These are phyloP conservation scores for Lachnellula cervina DNA, from an alignment of 2,329 filamentous ascomycete genomes.

Conservation along the genomic window DNA sequence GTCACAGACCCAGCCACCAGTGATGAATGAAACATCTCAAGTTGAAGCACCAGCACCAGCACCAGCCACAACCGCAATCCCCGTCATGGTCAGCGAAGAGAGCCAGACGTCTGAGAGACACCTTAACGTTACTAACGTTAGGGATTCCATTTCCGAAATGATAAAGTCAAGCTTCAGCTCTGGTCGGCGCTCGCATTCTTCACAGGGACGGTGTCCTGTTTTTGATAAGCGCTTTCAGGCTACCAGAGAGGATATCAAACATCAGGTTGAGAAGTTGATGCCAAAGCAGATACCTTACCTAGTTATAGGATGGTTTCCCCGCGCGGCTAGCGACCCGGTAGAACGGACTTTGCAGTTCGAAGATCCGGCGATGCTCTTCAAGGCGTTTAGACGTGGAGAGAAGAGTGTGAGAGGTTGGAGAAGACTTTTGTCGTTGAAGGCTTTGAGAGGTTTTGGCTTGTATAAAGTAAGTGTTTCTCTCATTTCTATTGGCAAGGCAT, in stretches of 20 bases:
- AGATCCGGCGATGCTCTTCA: constrained; percentile 10
- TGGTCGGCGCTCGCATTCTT: constrained; percentile 6
- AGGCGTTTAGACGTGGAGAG: constrained; percentile 14
- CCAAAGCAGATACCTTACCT: constrained; percentile 15
- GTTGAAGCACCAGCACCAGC: background rate
- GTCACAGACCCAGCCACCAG: background rate
- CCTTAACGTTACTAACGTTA: constrained; percentile 3
- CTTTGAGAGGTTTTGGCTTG: constrained; percentile 17
- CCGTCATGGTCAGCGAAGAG: background rate
- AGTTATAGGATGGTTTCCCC: constrained; percentile 20
- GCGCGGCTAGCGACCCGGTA: constrained; percentile 13
- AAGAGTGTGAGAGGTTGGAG: constrained; percentile 7
- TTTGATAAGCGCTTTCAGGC: constrained; percentile 14
- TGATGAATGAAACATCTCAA: constrained; percentile 6
- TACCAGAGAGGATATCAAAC: constrained; percentile 17
- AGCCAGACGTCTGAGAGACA: constrained; percentile 7
- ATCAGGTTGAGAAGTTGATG: constrained; percentile 18
- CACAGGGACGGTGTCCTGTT: constrained; percentile 9
- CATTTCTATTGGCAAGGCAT: background rate
- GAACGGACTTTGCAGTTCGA: constrained; percentile 18
- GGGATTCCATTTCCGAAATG: background rate
- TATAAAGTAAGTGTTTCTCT: constrained; percentile 13
- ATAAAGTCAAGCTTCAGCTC: background rate
- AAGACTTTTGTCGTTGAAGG: constrained; percentile 2
- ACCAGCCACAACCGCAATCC: background rate